Evolutionary conservation across 176 grass and related monocot species (phyloP), one percentile per base, ranked within the genome.

Genomic region (Phragmites australis): DNA sequence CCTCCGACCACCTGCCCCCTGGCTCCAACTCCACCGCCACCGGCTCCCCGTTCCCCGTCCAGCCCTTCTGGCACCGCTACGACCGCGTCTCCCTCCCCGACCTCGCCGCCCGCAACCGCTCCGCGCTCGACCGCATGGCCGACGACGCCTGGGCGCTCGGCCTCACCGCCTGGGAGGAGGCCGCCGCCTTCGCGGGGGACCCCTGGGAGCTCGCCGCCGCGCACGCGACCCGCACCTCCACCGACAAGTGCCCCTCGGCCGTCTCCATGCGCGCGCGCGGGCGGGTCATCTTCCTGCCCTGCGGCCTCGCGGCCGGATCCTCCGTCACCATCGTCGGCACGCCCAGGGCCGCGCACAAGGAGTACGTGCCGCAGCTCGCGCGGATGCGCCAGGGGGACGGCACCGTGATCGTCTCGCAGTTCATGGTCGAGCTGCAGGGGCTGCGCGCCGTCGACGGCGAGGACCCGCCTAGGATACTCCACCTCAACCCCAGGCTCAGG

Each of bases 351-450:
- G 90, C 92, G 19, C 92, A 94, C 81, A 74, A 79, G 86, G 95
- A 94, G 77, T 94, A 81, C 86, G 90, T 98, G 34, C 82, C 88
- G 31, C 83, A 88, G 72, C 79, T 92, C 42, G 88, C 90, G 5
- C 54, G 81, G 86, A 70, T 88, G 85, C 56, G 71, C 0, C 81
- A 87, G 77, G 86, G 83, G 21, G 70, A 87, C 17, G 92, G 86
- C 4, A 88, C 65, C 27, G 92, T 98, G 30, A 70, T 89, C 75
- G 90, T 98, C 4, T 98, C 96, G 4, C 96, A 94, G 87, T 94
- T 98, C 78, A 77, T 94, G 88, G 88, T 93, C 69, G 96, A 98
- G 83, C 80, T 98, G 40, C 92, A 98, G 87, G 92, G 96, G 4
- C 72, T 98, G 8, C 83, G 89, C 47, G 92, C 90, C 0, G 96